A percentile compares a stretch with the other conserved stretches of the same genome.
phyloP scores from a whole-genome alignment of 2,329 filamentous ascomycete species.

The Lachnellula occidentalis region DNA sequence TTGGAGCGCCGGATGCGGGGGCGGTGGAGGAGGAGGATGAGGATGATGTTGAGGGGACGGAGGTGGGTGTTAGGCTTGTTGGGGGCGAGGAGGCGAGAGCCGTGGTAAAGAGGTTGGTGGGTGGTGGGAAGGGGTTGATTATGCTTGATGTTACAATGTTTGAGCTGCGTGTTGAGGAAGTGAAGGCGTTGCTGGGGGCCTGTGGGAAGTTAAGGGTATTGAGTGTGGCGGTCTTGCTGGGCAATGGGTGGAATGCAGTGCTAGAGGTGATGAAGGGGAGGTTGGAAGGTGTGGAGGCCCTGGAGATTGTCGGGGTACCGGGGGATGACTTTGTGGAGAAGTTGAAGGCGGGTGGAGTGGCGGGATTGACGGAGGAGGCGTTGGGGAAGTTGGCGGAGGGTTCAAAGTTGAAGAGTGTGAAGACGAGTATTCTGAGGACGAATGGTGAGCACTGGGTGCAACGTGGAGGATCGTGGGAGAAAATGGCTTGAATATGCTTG shows the following conservation, averaged over 20 bases:
- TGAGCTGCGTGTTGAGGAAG: conserved; percentile 32
- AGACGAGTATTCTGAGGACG: conserved; percentile 22
- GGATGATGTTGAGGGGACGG: conserved; percentile 23
- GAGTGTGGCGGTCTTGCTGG: conserved; percentile 33
- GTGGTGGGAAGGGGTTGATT: conserved; percentile 20
- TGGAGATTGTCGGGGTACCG: conserved; percentile 25
- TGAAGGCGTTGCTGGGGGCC: conserved; percentile 31
- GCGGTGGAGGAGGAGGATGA: conserved; percentile 13
- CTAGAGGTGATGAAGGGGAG: conserved; percentile 10
- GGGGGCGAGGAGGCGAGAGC: not conserved
- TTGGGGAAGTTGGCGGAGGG: conserved; percentile 7
- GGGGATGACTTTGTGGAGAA: conserved; percentile 17
- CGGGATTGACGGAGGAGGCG: conserved; percentile 5
- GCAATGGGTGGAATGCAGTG: conserved; percentile 21
- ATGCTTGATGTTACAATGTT: conserved; percentile 37
- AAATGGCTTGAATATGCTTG: no score
- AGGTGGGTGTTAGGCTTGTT: conserved; percentile 17
- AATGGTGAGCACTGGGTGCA: conserved; percentile 17
- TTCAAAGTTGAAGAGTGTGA: conserved; percentile 19
- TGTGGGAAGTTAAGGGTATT: conserved; percentile 36
- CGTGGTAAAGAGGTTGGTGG: conserved; percentile 15
- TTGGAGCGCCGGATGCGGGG: conserved; percentile 14
- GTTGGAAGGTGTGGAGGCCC: conserved; percentile 14
- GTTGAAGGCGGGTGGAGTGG: conserved; percentile 15
- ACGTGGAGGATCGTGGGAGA: not conserved